A percentile compares a stretch with the other conserved stretches of the same genome.
Conservation (phyloP, 495 filamentous ascomycete genomes). For the Xylaria curta region DNA sequence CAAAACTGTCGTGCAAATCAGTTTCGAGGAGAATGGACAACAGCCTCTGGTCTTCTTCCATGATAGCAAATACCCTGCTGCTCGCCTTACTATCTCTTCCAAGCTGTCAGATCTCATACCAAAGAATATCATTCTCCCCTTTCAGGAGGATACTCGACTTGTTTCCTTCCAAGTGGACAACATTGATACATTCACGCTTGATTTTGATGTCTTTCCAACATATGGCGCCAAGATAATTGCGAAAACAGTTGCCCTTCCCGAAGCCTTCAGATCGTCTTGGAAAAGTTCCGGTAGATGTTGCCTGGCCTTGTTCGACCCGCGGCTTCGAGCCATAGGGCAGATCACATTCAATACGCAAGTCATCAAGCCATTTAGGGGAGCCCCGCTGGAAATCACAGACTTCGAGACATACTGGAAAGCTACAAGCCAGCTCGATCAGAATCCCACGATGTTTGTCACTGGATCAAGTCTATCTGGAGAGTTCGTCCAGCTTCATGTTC, state of each 20-base stretch:
- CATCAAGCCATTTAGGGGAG: constrained; percentile 95
- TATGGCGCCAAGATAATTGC: constrained; percentile 98
- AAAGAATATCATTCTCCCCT: constrained; percentile 90
- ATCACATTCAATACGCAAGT: constrained; percentile 93
- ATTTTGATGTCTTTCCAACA: constrained; percentile 97
- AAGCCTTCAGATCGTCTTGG: constrained; percentile 74
- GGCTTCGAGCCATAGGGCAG: constrained; percentile 91
- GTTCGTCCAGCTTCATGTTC: constrained; percentile 88
- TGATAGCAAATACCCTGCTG: constrained; percentile 92
- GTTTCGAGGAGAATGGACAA: constrained; percentile 75
- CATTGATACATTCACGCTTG: constrained; percentile 87
- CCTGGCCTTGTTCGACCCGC: constrained; percentile 89
- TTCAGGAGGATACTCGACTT: constrained; percentile 90
- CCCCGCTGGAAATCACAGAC: constrained; percentile 92
- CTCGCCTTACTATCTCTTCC: constrained; percentile 93
- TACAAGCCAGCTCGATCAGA: constrained; percentile 85
- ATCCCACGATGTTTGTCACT: constrained; percentile 85
- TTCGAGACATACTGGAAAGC: constrained; percentile 99
- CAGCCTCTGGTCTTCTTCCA: constrained; percentile 88
- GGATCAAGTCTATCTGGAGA: constrained; percentile 94
- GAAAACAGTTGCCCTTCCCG: constrained; percentile 87
- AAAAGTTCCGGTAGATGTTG: constrained; percentile 82
- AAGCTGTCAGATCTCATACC: constrained; percentile 96
- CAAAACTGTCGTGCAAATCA: constrained; percentile 91
- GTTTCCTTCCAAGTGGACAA: constrained; percentile 97